phyloP scores from a whole-genome alignment of 2,329 filamentous ascomycete species.

The Pseudocercospora fuligena region DNA sequence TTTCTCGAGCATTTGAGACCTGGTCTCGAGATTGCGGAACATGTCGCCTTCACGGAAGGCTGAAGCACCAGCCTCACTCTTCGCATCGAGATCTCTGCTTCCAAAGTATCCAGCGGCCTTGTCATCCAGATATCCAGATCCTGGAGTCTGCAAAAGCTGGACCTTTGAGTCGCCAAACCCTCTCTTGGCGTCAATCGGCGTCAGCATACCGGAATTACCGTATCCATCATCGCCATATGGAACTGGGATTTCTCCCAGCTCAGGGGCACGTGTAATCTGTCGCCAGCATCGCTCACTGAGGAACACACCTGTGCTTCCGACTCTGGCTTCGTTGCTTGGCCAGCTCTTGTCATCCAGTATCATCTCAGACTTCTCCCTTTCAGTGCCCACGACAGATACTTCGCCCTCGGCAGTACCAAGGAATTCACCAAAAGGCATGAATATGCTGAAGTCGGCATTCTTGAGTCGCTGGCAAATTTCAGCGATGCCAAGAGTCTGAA shows the following conservation, averaged over 20 bases:
- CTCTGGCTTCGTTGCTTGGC: constrained; percentile 86
- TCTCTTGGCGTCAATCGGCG: constrained; percentile 56
- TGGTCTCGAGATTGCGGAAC: constrained; percentile 95
- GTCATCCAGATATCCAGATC: constrained; percentile 69
- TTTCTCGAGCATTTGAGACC: constrained; percentile 93
- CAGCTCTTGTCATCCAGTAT: constrained; percentile 92
- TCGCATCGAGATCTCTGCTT: constrained; percentile 75
- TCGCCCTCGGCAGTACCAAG: constrained; percentile 85
- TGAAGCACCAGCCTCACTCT: constrained; percentile 91
- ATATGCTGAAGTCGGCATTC: constrained; percentile 93
- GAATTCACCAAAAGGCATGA: constrained; percentile 95
- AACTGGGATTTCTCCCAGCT: constrained; percentile 60
- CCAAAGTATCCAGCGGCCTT: constrained; percentile 84
- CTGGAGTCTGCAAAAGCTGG: constrained; percentile 59
- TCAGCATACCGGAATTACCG: constrained; percentile 63
- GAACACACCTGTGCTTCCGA: constrained; percentile 93
- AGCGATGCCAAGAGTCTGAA: constrained; percentile 94
- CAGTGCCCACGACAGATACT: constrained; percentile 84
- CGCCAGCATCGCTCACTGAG: constrained; percentile 95
- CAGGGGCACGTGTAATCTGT: constrained; percentile 77
- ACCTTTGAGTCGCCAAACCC: constrained; percentile 65
- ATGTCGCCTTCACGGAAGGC: constrained; percentile 91
- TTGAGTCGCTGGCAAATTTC: constrained; percentile 94
- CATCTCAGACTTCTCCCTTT: constrained; percentile 87
- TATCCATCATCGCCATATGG: constrained; percentile 62